These are phyloP conservation scores for Nyctanthes arbortristis DNA, from an alignment of 257 asterid genomes.

Conservation along the genomic window DNA sequence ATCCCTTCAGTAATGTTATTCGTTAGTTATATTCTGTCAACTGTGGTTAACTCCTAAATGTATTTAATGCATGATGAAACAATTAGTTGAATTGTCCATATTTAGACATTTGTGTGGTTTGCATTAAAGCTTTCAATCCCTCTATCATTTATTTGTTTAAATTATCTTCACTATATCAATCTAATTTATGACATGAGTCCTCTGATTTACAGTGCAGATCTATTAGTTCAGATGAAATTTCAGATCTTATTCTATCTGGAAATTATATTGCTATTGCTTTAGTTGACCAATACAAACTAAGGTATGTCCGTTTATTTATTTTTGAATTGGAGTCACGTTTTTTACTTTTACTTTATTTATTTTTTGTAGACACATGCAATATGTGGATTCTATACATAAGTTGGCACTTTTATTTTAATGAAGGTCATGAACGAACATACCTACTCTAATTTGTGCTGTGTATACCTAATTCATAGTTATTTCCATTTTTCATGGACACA, in stretches of 20 bases:
- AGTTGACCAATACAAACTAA: slow-evolving; percentile 78
- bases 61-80: not conserved
- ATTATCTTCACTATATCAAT: not conserved
- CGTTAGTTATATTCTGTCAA: not conserved
- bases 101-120: slow-evolving; percentile 14
- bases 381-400: slow-evolving; percentile 4
- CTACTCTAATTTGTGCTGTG: not conserved
- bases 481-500: slow-evolving; percentile 24
- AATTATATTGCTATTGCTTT: slow-evolving; percentile 77
- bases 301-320: slow-evolving; percentile 41
- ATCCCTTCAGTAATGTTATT: not conserved
- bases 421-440: not conserved
- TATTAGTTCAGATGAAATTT: slow-evolving; percentile 62
- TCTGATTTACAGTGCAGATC: slow-evolving; percentile 83
- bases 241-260: slow-evolving; percentile 65
- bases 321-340: not conserved
- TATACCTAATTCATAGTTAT: not conserved
- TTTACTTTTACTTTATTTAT: not conserved
- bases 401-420: not conserved
- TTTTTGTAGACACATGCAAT: not conserved
- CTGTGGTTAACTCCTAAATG: not conserved
- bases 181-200: slow-evolving; percentile 28
- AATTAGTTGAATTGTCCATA: not conserved
- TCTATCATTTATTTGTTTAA: not conserved
- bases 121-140: not conserved